phyloP scores from a whole-genome alignment of 495 filamentous ascomycete species.

The Acidiella bohemica region DNA sequence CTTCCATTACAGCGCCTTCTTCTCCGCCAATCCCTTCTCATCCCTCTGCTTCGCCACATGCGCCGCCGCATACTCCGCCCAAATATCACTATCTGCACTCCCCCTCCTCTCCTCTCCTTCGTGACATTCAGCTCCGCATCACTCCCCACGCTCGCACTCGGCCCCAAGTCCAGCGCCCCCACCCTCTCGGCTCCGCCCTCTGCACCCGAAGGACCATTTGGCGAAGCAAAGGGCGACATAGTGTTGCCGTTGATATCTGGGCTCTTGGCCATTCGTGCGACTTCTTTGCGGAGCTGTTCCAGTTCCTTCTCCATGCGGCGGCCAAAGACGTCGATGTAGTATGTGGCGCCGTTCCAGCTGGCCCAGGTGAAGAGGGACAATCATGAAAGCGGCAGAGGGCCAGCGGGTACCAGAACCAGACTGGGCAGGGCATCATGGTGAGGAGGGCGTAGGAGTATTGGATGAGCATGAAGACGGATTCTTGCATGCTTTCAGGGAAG shows the following conservation, averaged over 20 bases:
- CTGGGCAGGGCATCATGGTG: slow-evolving; percentile 84
- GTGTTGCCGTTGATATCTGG: slow-evolving; percentile 9
- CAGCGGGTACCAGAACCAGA: slow-evolving; percentile 92
- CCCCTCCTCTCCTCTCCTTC: not conserved
- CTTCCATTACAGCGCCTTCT: too few species aligned
- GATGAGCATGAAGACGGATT: slow-evolving; percentile 87
- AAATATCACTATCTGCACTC: not conserved
- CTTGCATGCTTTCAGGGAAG: slow-evolving; percentile 63
- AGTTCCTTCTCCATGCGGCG: slow-evolving; percentile 94
- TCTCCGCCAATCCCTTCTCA: too few species aligned
- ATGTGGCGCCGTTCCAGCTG: slow-evolving; percentile 89
- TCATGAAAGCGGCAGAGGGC: slow-evolving; percentile 62
- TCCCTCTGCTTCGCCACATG: too few species aligned
- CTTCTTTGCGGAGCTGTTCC: slow-evolving; percentile 77
- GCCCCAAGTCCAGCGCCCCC: slow-evolving; percentile 16
- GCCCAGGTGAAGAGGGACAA: slow-evolving; percentile 76
- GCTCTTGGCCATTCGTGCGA: slow-evolving; percentile 33
- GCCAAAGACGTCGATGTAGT: slow-evolving; percentile 94
- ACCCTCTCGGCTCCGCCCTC: slow-evolving; percentile 9
- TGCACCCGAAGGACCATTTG: slow-evolving; percentile 1
- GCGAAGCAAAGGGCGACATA: slow-evolving; percentile 3
- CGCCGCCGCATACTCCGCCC: not conserved
- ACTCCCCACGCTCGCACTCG: too few species aligned
- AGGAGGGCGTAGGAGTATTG: slow-evolving; percentile 81
- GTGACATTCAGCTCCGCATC: too few species aligned